Conservation (phyloP, 768 basidiomycete species). For the Epithele typhae region DNA sequence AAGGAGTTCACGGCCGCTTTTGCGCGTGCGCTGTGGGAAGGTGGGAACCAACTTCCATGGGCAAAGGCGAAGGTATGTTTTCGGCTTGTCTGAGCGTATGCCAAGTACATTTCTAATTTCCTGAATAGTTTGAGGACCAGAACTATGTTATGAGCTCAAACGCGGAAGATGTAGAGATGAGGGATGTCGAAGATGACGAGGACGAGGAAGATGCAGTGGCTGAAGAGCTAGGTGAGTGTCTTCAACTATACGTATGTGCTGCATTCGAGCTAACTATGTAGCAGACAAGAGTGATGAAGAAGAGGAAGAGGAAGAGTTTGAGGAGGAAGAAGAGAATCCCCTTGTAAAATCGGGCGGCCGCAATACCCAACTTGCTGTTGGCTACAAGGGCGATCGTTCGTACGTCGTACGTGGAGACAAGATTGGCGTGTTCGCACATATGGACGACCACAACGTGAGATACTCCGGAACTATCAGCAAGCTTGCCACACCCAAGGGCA, state of each 20-base stretch:
- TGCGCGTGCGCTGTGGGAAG: conserved; percentile 76
- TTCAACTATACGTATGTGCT: background rate
- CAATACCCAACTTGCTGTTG: conserved; percentile 89
- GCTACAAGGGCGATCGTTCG: conserved; percentile 92
- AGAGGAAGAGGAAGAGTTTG: conserved; percentile 29
- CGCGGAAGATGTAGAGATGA: conserved; percentile 87
- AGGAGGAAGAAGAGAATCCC: conserved; percentile 41
- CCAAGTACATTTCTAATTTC: too few species aligned
- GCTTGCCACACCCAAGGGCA: conserved; percentile 74
- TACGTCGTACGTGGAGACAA: conserved; percentile 91
- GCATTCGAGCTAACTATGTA: background rate
- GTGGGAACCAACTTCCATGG: conserved; percentile 68
- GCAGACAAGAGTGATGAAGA: conserved; percentile 28
- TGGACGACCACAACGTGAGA: conserved; percentile 65
- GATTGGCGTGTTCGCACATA: conserved; percentile 86
- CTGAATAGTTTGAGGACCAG: conserved; percentile 80
- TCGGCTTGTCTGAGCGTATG: too few species aligned
- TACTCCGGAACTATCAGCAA: conserved; percentile 87
- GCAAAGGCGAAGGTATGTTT: conserved; percentile 68
- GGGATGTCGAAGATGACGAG: conserved; percentile 67
- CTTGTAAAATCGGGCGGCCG: conserved; percentile 44
- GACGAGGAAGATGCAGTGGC: conserved; percentile 74
- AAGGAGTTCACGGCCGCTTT: conserved; percentile 57
- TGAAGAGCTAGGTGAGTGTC: conserved; percentile 56
- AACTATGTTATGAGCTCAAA: conserved; percentile 73